These are phyloP conservation scores for Solanum verrucosum DNA, from an alignment of 257 asterid genomes.

Conservation along the genomic window DNA sequence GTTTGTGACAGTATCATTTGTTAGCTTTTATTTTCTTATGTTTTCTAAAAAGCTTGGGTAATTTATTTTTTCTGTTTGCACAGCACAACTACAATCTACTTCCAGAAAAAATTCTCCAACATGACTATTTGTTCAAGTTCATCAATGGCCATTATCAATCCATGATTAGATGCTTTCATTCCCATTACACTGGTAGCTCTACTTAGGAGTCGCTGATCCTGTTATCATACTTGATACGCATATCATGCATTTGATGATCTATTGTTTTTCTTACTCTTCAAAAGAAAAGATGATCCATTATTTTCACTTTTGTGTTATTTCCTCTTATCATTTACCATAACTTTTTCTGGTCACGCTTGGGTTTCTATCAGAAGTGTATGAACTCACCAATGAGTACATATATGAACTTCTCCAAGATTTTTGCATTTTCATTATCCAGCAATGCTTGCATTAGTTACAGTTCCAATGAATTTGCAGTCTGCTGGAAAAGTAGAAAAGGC, in stretches of 20 bases:
- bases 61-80: background rate
- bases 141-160: background rate
- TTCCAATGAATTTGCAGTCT: conserved; percentile 46
- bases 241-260: background rate
- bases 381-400: background rate
- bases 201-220: background rate
- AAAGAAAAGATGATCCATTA: background rate
- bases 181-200: background rate
- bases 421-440: background rate
- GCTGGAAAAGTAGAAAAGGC: conserved; percentile 68
- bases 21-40: background rate
- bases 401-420: background rate
- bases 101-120: background rate
- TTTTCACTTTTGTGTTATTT: background rate
- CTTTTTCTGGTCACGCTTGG: background rate
- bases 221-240: background rate
- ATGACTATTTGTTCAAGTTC: background rate
- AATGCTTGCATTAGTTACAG: background rate
- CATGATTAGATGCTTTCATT: background rate
- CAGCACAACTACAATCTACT: background rate
- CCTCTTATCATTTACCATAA: background rate
- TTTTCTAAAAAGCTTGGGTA: background rate
- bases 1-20: background rate
- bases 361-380: background rate
- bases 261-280: background rate